Base-by-base conservation (phyloP, 1,139 yeast genomes). In the Sugiyamaella novakii region DNA sequence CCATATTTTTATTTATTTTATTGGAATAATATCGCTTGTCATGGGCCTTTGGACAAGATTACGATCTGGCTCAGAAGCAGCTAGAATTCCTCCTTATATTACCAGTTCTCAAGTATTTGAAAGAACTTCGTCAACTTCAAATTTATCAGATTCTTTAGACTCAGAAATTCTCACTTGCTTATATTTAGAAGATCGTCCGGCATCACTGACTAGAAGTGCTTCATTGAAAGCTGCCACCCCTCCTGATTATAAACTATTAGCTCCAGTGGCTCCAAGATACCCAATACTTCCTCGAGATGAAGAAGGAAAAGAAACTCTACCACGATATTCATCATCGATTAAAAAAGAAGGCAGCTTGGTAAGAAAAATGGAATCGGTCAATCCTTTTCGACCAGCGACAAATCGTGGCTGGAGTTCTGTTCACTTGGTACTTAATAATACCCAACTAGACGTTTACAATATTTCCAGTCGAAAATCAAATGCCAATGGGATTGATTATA, bases 381-480 rank as follows among this genome's bases (percentile, higher is more conserved):
- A 67, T 8, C 76, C 76, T 2, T 64, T 65, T 45, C 58, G 59
- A 8, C 48, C 59, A 1, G 60, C 79, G 61, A 51, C 72, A 69
- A 52, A 71, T 52, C 66, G 83, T 65, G 24, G 79, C 14, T 80
- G 84, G 84, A 65, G 66, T 46, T 75, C 77, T 0, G 79, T 77
- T 35, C 61, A 77, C 40, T 63, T 79, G n/a, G 82, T 77, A 53
- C 64, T 81, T 47, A 79, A 80, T 63, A 78, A 80, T 53, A 81
- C 84, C 15, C 83, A 79, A 59, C 68, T 81, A 44, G 73, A 73
- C 44, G 51, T 81, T 15, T 74, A 75, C 54, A 64, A 64, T 21
- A 61, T 49, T 2, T 50, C 43, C 12, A 29, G 47, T n/a, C 37
- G 55, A 11, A 47, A 31, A 11, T 21, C 28, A 7, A 14, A 34